Base-by-base conservation (phyloP, 768 basidiomycete species). In the Russula lepida region DNA sequence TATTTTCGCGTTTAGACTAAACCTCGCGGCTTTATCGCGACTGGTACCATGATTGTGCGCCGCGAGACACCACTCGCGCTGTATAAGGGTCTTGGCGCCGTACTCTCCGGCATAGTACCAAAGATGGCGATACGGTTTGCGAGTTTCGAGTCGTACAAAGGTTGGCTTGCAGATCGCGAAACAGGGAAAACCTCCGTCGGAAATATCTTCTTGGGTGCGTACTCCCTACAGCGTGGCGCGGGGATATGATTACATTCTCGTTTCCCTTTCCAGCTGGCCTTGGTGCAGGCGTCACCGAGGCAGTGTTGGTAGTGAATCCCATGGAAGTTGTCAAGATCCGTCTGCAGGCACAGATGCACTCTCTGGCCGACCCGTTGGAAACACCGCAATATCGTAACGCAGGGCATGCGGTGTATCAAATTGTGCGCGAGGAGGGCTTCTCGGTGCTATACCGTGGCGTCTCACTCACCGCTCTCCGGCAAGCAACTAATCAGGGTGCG, bases 261-360 rank as follows among this genome's bases (percentile, higher is more conserved):
- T 32, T 25, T 41, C 54, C 59, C 33, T 33, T 44, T 59, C 35
- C 68, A 95, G 95, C 95, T 68, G 97, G 97, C 64, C 78, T 99
- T 30, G 92, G 87, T 48, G 95, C 97, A 4, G 97, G 97, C 27
- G 87, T 87, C n/a, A 90, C 93, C 0, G 97, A 98, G 74, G 97
- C 95, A 2, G 83, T 99, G 19, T 79, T 84, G 17, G 92, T 99
- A 48, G 97, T 99, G 12, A 95, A 90, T 48, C 97, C 97, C 0
- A 98, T 99, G 97, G 97, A 99, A 71, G 97, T 98, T 21, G 91
- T 99, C 71, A 98, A 98, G 79, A 98, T 99, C 70, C 84, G 97
- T 28, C 76, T 99, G 68, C 97, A 99, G 74, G 95, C 97, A 3
- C 97, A 99, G 70, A 88, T 90, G 70, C 97, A 98, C 73, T 98